Evolutionary conservation across 805 yeast genomes (phyloP).

Genomic region (Candida awuae): DNA sequence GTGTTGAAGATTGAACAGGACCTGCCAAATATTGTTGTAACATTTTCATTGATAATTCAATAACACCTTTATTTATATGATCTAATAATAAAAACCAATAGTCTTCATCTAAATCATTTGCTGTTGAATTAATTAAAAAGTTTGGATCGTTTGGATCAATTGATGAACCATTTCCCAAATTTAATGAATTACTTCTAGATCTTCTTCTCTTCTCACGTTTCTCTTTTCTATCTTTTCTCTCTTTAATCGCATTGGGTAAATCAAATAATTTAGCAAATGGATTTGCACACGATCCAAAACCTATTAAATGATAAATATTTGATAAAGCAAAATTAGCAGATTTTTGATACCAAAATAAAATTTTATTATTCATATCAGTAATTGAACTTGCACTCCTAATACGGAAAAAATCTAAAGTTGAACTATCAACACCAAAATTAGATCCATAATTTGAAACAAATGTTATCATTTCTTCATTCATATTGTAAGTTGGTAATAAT

Average conservation of each 20-base stretch:
- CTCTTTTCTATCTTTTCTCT: constrained; percentile 65
- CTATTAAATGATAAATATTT: constrained; percentile 65
- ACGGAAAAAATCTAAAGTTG: constrained; percentile 56
- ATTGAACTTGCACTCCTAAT: constrained; percentile 33
- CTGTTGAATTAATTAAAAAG: constrained; percentile 21
- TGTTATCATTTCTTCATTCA: constrained; percentile 45
- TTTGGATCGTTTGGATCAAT: constrained; percentile 17
- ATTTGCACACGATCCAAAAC: constrained; percentile 67
- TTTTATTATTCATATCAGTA: constrained; percentile 32
- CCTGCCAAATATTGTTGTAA: constrained; percentile 59
- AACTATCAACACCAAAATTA: constrained; percentile 60
- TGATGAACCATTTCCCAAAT: not conserved
- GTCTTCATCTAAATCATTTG: constrained; percentile 23
- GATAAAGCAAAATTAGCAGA: constrained; percentile 70
- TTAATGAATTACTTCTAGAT: constrained; percentile 16
- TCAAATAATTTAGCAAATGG: constrained; percentile 72
- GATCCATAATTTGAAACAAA: constrained; percentile 57
- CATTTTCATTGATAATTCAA: constrained; percentile 63
- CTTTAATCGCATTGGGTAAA: constrained; percentile 63
- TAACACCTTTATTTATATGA: constrained; percentile 51
- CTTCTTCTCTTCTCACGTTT: constrained; percentile 51
- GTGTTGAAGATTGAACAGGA: constrained; percentile 60
- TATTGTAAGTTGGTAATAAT: constrained; percentile 49
- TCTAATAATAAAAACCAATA: constrained; percentile 55
- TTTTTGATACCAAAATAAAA: constrained; percentile 69